These are phyloP conservation scores for Centella asiatica DNA, from an alignment of 129 eudicot genomes.

Conservation along the genomic window DNA sequence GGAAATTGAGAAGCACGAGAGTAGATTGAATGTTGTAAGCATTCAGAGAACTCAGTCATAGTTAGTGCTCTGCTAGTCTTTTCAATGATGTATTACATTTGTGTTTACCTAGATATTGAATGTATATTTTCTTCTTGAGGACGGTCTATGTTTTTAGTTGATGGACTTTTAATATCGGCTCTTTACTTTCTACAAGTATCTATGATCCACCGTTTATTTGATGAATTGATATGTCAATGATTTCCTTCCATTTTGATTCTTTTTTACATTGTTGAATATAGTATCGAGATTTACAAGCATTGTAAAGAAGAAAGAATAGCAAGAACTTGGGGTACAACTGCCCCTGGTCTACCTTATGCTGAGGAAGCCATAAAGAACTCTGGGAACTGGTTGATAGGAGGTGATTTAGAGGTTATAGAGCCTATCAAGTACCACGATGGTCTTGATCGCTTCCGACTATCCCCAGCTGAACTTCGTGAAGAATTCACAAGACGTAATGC, in stretches of 20 bases:
- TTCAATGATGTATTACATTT: too few species aligned
- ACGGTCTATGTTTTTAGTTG: too few species aligned
- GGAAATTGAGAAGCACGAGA: too few species aligned
- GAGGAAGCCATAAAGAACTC: conserved; percentile 74
- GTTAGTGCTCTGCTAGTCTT: too few species aligned
- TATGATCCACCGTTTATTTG: background rate
- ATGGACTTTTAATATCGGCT: too few species aligned
- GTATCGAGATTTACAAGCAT: conserved; percentile 98
- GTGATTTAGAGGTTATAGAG: conserved; percentile 80
- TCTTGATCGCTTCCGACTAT: conserved; percentile 68
- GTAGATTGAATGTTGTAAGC: too few species aligned
- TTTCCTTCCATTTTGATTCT: conserved; percentile 8
- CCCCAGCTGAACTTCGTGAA: conserved; percentile 80
- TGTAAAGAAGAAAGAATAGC: conserved; percentile 95
- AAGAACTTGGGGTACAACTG: conserved; percentile 98
- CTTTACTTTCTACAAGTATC: background rate
- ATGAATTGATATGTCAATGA: background rate
- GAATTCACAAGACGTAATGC: conserved; percentile 84
- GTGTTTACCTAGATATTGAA: too few species aligned
- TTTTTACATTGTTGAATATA: conserved; percentile 18
- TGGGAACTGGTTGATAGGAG: conserved; percentile 96
- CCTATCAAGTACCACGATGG: conserved; percentile 84
- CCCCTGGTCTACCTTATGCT: conserved; percentile 86
- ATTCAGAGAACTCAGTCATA: too few species aligned
- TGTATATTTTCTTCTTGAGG: too few species aligned